These are phyloP conservation scores for Grammothele lineata DNA, from an alignment of 768 basidiomycete species.

Conservation along the genomic window DNA sequence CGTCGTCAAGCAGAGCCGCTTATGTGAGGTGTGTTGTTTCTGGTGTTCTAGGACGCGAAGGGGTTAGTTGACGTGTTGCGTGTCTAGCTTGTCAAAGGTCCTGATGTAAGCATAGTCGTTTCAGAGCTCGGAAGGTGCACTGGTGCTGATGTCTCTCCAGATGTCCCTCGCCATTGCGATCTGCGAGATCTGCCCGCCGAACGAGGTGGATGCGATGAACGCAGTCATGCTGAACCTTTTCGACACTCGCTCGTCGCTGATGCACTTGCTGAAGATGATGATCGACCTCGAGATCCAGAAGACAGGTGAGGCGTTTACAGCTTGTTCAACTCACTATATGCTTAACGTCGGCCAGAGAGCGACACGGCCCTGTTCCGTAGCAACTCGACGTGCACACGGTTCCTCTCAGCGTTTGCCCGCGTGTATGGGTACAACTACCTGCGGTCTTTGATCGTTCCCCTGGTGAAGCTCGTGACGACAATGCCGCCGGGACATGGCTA, in stretches of 20 bases:
- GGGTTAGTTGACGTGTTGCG: too few relatives aligned
- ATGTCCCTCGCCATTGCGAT: slow-evolving; percentile 80
- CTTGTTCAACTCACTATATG: too few relatives aligned
- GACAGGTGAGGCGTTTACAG: slow-evolving; percentile 52
- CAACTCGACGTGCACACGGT: slow-evolving; percentile 83
- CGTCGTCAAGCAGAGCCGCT: slow-evolving; percentile 24
- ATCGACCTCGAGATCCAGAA: slow-evolving; percentile 80
- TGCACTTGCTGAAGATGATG: slow-evolving; percentile 75
- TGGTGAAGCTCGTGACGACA: slow-evolving; percentile 69
- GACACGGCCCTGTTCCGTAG: slow-evolving; percentile 83
- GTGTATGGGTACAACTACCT: slow-evolving; percentile 92
- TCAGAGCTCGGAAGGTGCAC: too few relatives aligned
- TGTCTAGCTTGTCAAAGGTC: slow-evolving; percentile 63
- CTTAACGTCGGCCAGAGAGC: slow-evolving; percentile 57
- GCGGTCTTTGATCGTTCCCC: slow-evolving; percentile 70
- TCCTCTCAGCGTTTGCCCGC: slow-evolving; percentile 81
- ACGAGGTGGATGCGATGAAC: slow-evolving; percentile 80
- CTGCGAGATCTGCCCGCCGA: slow-evolving; percentile 77
- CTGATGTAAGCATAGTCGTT: slow-evolving; percentile 53
- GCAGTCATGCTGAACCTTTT: slow-evolving; percentile 84
- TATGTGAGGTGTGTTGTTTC: slow-evolving; percentile 30
- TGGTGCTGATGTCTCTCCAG: slow-evolving; percentile 30
- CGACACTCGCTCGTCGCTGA: slow-evolving; percentile 68
- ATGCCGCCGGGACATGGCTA: slow-evolving; percentile 73
- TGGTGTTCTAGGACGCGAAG: not conserved